Evolutionary conservation across 352 stramenopile species (phyloP).

Genomic region (Globisporangium middletonii): DNA sequence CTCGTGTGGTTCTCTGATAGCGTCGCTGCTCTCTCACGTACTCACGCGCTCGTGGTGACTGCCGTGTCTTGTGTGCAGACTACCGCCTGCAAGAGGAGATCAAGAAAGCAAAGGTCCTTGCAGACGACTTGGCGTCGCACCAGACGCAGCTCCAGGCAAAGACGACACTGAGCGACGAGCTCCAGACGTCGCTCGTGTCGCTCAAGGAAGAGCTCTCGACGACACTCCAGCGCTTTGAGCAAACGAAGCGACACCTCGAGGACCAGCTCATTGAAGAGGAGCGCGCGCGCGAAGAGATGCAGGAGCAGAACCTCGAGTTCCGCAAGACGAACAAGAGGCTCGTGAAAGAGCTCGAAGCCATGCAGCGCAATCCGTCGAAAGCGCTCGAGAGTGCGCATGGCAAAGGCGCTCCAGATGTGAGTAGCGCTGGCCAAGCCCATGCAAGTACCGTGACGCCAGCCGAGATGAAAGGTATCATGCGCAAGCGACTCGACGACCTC

Average conservation of each 20-base stretch:
- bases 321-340: conserved; percentile 71
- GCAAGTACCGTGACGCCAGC: conserved; percentile 9
- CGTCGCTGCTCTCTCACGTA: neutral
- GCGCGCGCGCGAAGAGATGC: conserved; percentile 53
- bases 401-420: neutral
- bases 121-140: conserved; percentile 31
- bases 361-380: conserved; percentile 19
- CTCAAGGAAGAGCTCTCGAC: conserved; percentile 61
- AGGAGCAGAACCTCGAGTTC: conserved; percentile 73
- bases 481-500: conserved; percentile 40
- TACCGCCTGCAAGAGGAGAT: conserved; percentile 66
- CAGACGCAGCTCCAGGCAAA: conserved; percentile 44
- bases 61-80: conserved; percentile 13
- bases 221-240: conserved; percentile 48
- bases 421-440: neutral
- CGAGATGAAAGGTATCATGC: conserved; percentile 33
- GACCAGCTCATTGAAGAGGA: conserved; percentile 78
- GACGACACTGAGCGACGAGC: conserved; percentile 36
- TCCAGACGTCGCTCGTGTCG: conserved; percentile 49
- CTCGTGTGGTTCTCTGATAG: neutral
- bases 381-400: neutral
- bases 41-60: neutral
- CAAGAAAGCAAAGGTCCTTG: conserved; percentile 45
- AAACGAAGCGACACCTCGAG: conserved; percentile 71
- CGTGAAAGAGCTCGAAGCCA: conserved; percentile 46